Conservation (phyloP, 805 yeast species). For the Yamadazyma insecticola region DNA sequence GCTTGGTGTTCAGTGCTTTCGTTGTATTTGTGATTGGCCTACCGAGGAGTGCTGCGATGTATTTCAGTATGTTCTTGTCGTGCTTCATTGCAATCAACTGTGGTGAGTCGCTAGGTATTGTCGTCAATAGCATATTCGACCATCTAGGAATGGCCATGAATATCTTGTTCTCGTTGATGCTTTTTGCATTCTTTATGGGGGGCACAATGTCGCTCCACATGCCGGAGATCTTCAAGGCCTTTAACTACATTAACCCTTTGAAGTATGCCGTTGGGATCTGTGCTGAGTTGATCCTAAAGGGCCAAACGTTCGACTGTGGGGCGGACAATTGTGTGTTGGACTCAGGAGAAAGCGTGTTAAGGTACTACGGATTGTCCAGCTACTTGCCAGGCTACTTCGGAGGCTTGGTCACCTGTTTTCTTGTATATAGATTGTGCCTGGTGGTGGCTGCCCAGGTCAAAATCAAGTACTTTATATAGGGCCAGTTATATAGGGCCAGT, state of each 20-base stretch:
- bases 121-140: conserved; percentile 66
- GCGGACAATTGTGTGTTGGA: conserved; percentile 16
- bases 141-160: conserved; percentile 82
- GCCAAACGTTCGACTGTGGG: conserved; percentile 49
- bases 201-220: conserved; percentile 79
- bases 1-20: conserved; percentile 55
- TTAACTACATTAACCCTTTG: conserved; percentile 75
- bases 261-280: conserved; percentile 63
- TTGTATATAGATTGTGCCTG: conserved; percentile 30
- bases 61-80: conserved; percentile 57
- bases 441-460: conserved; percentile 19
- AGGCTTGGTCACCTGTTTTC: conserved; percentile 31
- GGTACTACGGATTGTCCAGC: conserved; percentile 24
- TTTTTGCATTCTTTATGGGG: conserved; percentile 77
- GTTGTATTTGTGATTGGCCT: conserved; percentile 69
- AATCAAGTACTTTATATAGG: conserved; percentile 25
- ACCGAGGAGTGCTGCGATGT: conserved; percentile 63
- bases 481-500: too few relatives aligned
- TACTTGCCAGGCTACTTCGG: conserved; percentile 26
- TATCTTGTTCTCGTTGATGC: conserved; percentile 58
- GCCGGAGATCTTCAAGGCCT: conserved; percentile 61
- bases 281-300: conserved; percentile 54
- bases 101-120: conserved; percentile 83
- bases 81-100: conserved; percentile 55
- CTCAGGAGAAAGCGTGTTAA: conserved; percentile 30